phyloP scores from a whole-genome alignment of 2,329 filamentous ascomycete species.

The Davidsoniella eucalypti region DNA sequence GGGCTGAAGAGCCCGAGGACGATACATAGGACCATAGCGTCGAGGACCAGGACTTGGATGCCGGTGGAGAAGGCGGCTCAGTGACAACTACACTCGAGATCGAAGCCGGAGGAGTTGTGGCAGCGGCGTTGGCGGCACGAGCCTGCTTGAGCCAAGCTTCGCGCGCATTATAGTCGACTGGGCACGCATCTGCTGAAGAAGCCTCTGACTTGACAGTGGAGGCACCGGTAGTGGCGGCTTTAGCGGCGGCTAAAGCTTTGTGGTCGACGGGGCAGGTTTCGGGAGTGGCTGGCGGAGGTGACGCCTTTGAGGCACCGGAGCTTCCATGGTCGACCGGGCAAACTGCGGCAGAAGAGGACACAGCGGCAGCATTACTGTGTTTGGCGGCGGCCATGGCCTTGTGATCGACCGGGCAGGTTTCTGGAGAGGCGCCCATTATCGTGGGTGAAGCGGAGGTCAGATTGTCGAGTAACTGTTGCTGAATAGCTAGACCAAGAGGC shows the following conservation, averaged over 20 bases:
- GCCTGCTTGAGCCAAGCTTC: slow-evolving; percentile 71
- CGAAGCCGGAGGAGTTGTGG: slow-evolving; percentile 19
- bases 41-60: slow-evolving; percentile 25
- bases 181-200: slow-evolving; percentile 33
- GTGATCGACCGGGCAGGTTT: slow-evolving; percentile 8
- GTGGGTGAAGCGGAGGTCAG: too few species aligned
- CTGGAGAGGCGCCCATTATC: neutral
- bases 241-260: neutral
- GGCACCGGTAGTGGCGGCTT: slow-evolving; percentile 1
- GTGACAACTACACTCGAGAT: slow-evolving; percentile 9
- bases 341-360: slow-evolving; percentile 20
- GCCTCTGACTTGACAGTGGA: neutral
- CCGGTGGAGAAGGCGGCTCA: neutral
- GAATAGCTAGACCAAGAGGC: too few species aligned
- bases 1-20: slow-evolving; percentile 21
- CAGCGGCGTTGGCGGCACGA: slow-evolving; percentile 21
- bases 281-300: slow-evolving; percentile 4
- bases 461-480: too few species aligned
- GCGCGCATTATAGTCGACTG: slow-evolving; percentile 79
- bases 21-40: slow-evolving; percentile 27
- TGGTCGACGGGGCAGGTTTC: slow-evolving; percentile 7
- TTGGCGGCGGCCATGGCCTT: neutral
- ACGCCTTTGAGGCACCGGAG: slow-evolving; percentile 7
- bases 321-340: slow-evolving; percentile 14
- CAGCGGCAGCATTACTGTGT: neutral